phyloP scores from a whole-genome alignment of 1,284 basidiomycete genomes.

The Microbotryum violaceum region DNA sequence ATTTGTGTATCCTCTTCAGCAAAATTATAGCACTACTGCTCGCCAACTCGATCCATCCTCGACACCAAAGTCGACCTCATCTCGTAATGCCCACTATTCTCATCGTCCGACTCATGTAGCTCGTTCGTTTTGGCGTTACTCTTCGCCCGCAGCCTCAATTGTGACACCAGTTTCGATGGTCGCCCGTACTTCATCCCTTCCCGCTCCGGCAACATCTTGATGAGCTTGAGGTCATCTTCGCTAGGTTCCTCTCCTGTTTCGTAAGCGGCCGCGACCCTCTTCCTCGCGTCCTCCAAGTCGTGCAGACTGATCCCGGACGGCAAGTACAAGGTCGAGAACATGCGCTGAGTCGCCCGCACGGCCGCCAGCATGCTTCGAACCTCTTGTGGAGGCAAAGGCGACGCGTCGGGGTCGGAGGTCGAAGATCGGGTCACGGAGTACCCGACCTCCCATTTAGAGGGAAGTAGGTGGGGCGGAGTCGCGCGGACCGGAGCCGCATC shows the following conservation, averaged over 20 bases:
- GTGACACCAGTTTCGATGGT: background rate
- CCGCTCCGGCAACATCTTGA: constrained; percentile 12
- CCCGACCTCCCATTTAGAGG: constrained; percentile 16
- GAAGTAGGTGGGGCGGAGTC: no score
- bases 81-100: no score
- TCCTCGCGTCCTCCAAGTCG: constrained; percentile 10
- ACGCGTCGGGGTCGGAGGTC: background rate
- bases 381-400: background rate
- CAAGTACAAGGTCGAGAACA: constrained; percentile 22
- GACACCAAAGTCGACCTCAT: no score
- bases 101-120: no score
- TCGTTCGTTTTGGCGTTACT: no score
- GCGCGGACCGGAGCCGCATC: background rate
- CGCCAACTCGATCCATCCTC: no score
- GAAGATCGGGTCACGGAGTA: constrained; percentile 16
- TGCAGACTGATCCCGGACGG: constrained; percentile 17
- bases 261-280: constrained; percentile 5
- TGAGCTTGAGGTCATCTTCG: constrained; percentile 21
- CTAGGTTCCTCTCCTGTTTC: constrained; percentile 4
- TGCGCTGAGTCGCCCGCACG: constrained; percentile 12
- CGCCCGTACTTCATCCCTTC: constrained; percentile 18
- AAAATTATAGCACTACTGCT: no score
- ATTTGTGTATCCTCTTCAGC: no score
- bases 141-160: background rate
- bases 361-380: constrained; percentile 8